phyloP scores from a whole-genome alignment of 768 basidiomycete species.

The Tephrocybe sp. region DNA sequence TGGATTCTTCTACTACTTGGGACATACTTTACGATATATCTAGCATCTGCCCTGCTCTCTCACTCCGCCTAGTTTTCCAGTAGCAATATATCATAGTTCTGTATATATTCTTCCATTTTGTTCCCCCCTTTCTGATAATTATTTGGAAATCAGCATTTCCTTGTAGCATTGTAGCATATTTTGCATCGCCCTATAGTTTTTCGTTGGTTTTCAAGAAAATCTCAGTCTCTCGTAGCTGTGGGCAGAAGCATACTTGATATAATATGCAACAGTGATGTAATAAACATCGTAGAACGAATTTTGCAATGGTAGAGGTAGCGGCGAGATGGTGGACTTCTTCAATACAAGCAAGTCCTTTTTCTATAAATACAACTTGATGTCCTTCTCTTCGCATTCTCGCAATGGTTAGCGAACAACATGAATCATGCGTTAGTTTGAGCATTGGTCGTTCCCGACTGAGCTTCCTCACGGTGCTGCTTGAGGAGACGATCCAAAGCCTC shows the following conservation, averaged over 20 bases:
- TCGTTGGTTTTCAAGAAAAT: too few species aligned
- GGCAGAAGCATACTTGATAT: too few species aligned
- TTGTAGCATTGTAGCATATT: constrained; percentile 3
- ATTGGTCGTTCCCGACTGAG: constrained; percentile 7
- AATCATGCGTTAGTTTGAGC: neutral
- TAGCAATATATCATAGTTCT: neutral
- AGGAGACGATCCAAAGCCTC: constrained; percentile 87
- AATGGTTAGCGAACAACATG: neutral
- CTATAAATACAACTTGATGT: constrained; percentile 17
- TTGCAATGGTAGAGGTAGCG: neutral
- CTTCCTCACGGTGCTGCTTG: constrained; percentile 60
- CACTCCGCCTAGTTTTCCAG: neutral
- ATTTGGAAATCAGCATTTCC: neutral
- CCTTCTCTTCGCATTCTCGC: neutral
- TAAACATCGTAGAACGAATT: constrained; percentile 7
- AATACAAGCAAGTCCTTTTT: constrained; percentile 13
- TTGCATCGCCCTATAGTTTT: neutral
- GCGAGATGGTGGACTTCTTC: constrained; percentile 1
- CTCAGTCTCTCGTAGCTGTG: too few species aligned
- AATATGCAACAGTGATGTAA: neutral
- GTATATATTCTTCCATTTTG: neutral
- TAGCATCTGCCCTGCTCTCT: neutral
- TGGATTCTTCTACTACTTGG: neutral
- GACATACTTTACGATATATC: constrained; percentile 1
- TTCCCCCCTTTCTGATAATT: neutral